A percentile compares a stretch with the other conserved stretches of the same genome.
Evolutionary conservation across 2,329 filamentous ascomycete species (phyloP).

Genomic region (Apiospora sp.): DNA sequence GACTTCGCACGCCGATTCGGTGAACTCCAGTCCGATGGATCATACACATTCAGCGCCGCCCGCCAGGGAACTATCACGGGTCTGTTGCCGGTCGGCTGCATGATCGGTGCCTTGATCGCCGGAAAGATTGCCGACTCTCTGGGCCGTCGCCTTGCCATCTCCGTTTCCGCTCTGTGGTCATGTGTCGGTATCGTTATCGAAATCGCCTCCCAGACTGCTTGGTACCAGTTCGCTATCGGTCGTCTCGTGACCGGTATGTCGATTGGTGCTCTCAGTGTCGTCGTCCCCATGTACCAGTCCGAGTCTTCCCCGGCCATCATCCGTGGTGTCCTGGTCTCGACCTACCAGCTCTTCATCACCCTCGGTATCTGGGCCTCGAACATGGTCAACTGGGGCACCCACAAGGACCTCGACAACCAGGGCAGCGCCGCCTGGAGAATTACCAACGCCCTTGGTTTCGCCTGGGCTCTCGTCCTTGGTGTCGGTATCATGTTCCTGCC

Average conservation of each 20-base stretch:
- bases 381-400: constrained; percentile 68
- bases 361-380: constrained; percentile 69
- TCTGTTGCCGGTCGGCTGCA: constrained; percentile 66
- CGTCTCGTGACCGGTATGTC: constrained; percentile 72
- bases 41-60: constrained; percentile 61
- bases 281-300: constrained; percentile 74
- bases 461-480: constrained; percentile 62
- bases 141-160: constrained; percentile 69
- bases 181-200: constrained; percentile 71
- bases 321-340: constrained; percentile 68
- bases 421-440: constrained; percentile 68
- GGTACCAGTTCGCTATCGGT: constrained; percentile 72
- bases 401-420: constrained; percentile 42
- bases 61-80: constrained; percentile 70
- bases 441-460: constrained; percentile 63
- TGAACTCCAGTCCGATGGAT: constrained; percentile 39
- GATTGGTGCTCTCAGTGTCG: constrained; percentile 69
- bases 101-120: constrained; percentile 64
- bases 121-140: constrained; percentile 68
- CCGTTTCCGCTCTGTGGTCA: constrained; percentile 68
- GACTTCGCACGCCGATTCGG: constrained; percentile 66
- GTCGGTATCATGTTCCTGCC: constrained; percentile 60
- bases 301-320: constrained; percentile 71
- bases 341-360: constrained; percentile 75
- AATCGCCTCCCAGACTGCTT: constrained; percentile 61